phyloP scores from a whole-genome alignment of 1,284 basidiomycete species.

The Exobasidium cylindrosporum region DNA sequence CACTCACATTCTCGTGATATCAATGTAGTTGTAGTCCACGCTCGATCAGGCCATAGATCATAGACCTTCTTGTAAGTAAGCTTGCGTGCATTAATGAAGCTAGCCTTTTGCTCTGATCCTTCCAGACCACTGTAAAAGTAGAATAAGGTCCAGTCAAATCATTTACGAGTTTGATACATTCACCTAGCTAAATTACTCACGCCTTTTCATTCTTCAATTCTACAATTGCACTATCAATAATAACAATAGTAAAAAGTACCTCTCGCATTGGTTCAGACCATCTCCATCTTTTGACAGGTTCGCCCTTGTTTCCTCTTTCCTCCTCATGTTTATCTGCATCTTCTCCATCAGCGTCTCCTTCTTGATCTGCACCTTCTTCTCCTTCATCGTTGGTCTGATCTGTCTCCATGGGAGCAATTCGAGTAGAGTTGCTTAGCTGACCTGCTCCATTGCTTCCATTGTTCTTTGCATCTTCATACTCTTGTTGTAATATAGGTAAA shows the following conservation, averaged over 20 bases:
- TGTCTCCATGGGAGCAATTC: background rate
- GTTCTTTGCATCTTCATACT: slow-evolving; percentile 30
- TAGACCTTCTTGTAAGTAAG: slow-evolving; percentile 47
- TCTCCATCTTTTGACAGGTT: slow-evolving; percentile 43
- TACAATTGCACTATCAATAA: slow-evolving; percentile 50
- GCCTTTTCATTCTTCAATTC: slow-evolving; percentile 50
- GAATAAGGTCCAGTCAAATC: background rate
- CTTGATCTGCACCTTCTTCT: background rate
- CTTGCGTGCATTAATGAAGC: slow-evolving; percentile 51
- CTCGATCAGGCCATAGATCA: slow-evolving; percentile 43
- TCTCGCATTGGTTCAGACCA: slow-evolving; percentile 52
- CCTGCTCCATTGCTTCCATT: slow-evolving; percentile 7
- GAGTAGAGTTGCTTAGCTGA: background rate
- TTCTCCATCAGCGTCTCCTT: background rate
- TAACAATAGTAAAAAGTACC: slow-evolving; percentile 44
- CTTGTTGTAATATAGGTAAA: slow-evolving; percentile 14
- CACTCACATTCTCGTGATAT: slow-evolving; percentile 34
- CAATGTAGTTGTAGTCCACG: slow-evolving; percentile 48
- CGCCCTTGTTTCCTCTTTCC: background rate
- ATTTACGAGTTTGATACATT: background rate
- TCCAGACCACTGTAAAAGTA: slow-evolving; percentile 30
- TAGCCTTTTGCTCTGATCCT: slow-evolving; percentile 38
- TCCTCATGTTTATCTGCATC: slow-evolving; percentile 7
- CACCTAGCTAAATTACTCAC: slow-evolving; percentile 15
- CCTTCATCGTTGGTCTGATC: background rate